Evolutionary conservation across 345 rosid genomes (phyloP).

Genomic region (Populus tremula): DNA sequence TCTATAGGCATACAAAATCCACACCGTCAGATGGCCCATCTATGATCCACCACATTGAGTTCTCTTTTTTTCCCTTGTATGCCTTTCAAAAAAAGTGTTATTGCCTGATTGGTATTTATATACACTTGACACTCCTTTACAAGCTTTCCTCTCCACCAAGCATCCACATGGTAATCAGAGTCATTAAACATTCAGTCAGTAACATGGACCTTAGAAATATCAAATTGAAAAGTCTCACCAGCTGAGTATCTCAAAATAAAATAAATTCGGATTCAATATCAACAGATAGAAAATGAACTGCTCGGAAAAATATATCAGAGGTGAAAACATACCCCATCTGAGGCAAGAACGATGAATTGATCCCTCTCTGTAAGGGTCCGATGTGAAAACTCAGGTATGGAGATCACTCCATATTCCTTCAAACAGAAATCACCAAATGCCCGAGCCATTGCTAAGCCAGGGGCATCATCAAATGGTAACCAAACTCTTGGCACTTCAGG

Average conservation of each 20-base stretch:
- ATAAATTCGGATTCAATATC: neutral
- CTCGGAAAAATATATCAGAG: neutral
- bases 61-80: neutral
- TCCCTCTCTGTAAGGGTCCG: conserved; percentile 75
- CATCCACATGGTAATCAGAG: neutral
- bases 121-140: neutral
- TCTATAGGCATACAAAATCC: neutral
- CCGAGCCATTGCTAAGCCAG: conserved; percentile 99
- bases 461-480: conserved; percentile 99
- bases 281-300: neutral
- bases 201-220: neutral
- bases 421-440: conserved; percentile 99
- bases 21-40: neutral
- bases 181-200: neutral
- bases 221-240: neutral
- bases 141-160: neutral
- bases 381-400: conserved; percentile 89
- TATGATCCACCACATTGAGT: neutral
- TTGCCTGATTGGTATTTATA: neutral
- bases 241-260: neutral
- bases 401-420: conserved; percentile 97
- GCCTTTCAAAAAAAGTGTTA: neutral
- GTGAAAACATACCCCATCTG: conserved; percentile 76
- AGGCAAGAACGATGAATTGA: conserved; percentile 95
- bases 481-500: conserved; percentile 98